Percentiles rank a stretch among this genome's conserved stretches.
phyloP scores from a whole-genome alignment of 805 yeast species.

The Wickerhamiella azyma region DNA sequence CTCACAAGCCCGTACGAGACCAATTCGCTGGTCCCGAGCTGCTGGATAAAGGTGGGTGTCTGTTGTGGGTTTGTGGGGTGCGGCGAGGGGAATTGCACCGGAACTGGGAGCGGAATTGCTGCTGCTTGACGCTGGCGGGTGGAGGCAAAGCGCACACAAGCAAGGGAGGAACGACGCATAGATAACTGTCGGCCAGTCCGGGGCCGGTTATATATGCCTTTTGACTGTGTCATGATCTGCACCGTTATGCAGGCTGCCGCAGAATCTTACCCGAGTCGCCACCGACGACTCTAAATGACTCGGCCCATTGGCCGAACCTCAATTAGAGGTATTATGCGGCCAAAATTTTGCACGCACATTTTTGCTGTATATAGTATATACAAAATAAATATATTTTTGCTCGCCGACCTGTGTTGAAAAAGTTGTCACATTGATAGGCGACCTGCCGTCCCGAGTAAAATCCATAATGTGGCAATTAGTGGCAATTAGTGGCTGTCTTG shows the following conservation, averaged over 20 bases:
- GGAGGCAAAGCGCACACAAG: slow-evolving; percentile 13
- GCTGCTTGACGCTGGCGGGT: slow-evolving; percentile 18
- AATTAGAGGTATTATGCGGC: too few species aligned
- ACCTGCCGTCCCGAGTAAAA: too few species aligned
- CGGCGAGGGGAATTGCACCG: background rate
- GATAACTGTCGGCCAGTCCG: too few species aligned
- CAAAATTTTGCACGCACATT: too few species aligned
- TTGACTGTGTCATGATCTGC: background rate
- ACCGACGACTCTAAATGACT: slow-evolving; percentile 5
- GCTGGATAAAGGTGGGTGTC: slow-evolving; percentile 18
- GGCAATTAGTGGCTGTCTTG: too few species aligned
- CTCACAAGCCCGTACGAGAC: slow-evolving; percentile 22
- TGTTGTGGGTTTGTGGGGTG: slow-evolving; percentile 2
- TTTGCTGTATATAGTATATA: too few species aligned
- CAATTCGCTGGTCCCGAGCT: slow-evolving; percentile 20
- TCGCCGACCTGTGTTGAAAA: too few species aligned
- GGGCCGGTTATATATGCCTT: background rate
- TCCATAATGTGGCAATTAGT: too few species aligned
- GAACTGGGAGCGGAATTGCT: slow-evolving; percentile 10
- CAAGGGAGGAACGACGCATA: slow-evolving; percentile 2
- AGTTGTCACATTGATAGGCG: too few species aligned
- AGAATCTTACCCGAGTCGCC: slow-evolving; percentile 5
- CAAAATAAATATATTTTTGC: too few species aligned
- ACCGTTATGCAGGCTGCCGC: background rate
- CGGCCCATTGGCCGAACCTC: slow-evolving; percentile 1